phyloP scores from a whole-genome alignment of 1,284 basidiomycete species.

The Marasmius sp. region DNA sequence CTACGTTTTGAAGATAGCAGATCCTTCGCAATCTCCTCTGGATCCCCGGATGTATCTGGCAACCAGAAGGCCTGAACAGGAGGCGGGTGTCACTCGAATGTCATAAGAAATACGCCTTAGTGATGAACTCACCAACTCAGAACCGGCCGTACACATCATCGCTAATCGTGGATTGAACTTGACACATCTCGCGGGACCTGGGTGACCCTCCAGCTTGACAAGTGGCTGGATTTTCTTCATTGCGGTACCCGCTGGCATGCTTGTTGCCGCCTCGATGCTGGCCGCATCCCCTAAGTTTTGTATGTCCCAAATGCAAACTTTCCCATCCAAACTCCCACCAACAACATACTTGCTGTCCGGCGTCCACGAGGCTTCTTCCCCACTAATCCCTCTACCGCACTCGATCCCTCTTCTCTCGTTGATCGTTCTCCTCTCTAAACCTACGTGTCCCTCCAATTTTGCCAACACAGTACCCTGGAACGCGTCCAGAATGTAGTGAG shows the following conservation, averaged over 20 bases:
- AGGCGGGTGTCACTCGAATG: slow-evolving; percentile 11
- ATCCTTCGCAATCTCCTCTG: slow-evolving; percentile 43
- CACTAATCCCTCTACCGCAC: slow-evolving; percentile 44
- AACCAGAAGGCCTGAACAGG: slow-evolving; percentile 75
- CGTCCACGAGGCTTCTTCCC: slow-evolving; percentile 91
- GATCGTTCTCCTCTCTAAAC: slow-evolving; percentile 69
- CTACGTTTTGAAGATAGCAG: slow-evolving; percentile 35
- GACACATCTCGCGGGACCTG: slow-evolving; percentile 81
- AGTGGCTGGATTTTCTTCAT: slow-evolving; percentile 59
- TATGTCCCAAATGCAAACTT: slow-evolving; percentile 79
- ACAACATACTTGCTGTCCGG: slow-evolving; percentile 89
- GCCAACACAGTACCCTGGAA: slow-evolving; percentile 82
- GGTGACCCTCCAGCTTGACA: slow-evolving; percentile 69
- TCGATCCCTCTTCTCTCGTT: slow-evolving; percentile 54
- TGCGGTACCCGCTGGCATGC: slow-evolving; percentile 32
- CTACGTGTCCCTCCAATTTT: slow-evolving; percentile 80
- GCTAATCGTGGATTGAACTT: slow-evolving; percentile 84
- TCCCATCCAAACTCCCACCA: slow-evolving; percentile 81
- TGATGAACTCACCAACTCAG: slow-evolving; percentile 69
- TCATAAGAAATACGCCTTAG: not conserved
- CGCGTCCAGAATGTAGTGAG: slow-evolving; percentile 91
- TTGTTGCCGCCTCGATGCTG: slow-evolving; percentile 48
- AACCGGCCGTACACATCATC: slow-evolving; percentile 88
- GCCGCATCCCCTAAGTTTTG: slow-evolving; percentile 53
- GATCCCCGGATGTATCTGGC: slow-evolving; percentile 58